A percentile compares a stretch with the other conserved stretches of the same genome.
Conservation (phyloP, 768 basidiomycete genomes). For the Leccinum olivaceopallidum region DNA sequence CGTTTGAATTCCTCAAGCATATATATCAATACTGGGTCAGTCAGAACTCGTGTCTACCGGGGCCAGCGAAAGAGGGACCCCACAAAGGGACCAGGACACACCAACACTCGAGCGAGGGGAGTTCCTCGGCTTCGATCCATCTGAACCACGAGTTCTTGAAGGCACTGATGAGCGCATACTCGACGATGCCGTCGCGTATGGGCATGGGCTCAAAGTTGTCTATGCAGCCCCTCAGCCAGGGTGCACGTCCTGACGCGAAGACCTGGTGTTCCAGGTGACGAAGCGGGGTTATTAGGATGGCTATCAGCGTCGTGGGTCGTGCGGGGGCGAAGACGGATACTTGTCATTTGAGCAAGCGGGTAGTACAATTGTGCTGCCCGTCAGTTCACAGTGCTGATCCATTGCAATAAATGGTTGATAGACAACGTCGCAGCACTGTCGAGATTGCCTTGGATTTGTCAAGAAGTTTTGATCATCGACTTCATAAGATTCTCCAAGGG, state of each 20-base stretch:
- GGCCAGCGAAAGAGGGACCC: no score
- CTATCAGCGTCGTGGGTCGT: slow-evolving; percentile 7
- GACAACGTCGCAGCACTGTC: slow-evolving; percentile 66
- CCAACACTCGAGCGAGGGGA: slow-evolving; percentile 85
- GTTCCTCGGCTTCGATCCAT: slow-evolving; percentile 73
- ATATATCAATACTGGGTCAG: no score
- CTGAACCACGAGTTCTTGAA: slow-evolving; percentile 82
- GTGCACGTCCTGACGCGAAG: slow-evolving; percentile 56
- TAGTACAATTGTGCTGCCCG: slow-evolving; percentile 47
- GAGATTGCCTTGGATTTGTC: slow-evolving; percentile 72
- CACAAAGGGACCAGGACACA: slow-evolving; percentile 43
- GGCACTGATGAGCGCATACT: slow-evolving; percentile 92
- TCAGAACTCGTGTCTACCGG: no score
- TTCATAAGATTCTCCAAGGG: slow-evolving; percentile 91
- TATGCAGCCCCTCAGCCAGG: slow-evolving; percentile 88
- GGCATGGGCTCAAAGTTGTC: slow-evolving; percentile 84
- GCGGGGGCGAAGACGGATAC: slow-evolving; percentile 54
- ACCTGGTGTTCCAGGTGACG: slow-evolving; percentile 91
- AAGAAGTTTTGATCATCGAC: slow-evolving; percentile 47
- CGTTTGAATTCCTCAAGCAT: no score
- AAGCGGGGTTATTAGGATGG: slow-evolving; percentile 57
- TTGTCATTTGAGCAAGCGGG: slow-evolving; percentile 72
- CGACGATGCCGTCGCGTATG: slow-evolving; percentile 73
- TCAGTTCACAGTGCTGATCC: slow-evolving; percentile 84
- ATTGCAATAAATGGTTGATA: slow-evolving; percentile 96